Conservation (phyloP, 495 filamentous ascomycete genomes). For the Hamigera avellanea region DNA sequence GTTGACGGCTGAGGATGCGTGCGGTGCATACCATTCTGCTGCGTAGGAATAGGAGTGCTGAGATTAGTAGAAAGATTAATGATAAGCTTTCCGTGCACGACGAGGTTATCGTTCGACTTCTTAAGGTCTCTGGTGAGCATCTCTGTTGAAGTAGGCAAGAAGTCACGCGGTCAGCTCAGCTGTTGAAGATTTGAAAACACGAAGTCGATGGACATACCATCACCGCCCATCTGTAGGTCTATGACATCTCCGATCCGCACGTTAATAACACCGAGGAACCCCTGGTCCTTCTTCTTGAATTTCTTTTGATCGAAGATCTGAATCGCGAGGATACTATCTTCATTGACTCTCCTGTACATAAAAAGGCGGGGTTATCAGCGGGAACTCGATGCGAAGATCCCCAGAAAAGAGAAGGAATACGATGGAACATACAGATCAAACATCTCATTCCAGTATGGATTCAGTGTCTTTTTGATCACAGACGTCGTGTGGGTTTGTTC, state of each 20-base stretch:
- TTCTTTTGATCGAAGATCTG: slow-evolving; percentile 99
- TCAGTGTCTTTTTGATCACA: slow-evolving; percentile 93
- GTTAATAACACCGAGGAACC: slow-evolving; percentile 95
- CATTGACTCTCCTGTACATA: slow-evolving; percentile 58
- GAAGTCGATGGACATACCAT: slow-evolving; percentile 53
- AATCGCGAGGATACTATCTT: slow-evolving; percentile 92
- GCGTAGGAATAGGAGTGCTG: slow-evolving; percentile 37
- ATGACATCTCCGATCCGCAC: slow-evolving; percentile 88
- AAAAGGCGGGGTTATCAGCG: not conserved
- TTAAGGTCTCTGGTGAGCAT: slow-evolving; percentile 99
- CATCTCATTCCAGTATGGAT: slow-evolving; percentile 98
- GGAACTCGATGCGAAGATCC: no score
- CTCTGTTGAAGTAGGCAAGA: slow-evolving; percentile 33
- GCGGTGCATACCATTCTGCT: slow-evolving; percentile 25
- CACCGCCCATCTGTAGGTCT: slow-evolving; percentile 75
- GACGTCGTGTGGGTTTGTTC: slow-evolving; percentile 94
- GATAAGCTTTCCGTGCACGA: slow-evolving; percentile 95
- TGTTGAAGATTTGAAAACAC: slow-evolving; percentile 1
- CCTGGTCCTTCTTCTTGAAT: slow-evolving; percentile 99
- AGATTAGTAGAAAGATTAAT: slow-evolving; percentile 91
- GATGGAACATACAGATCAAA: slow-evolving; percentile 74
- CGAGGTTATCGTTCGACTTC: slow-evolving; percentile 95
- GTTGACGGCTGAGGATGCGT: slow-evolving; percentile 27
- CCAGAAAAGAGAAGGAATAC: no score
- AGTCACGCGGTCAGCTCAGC: slow-evolving; percentile 7